Percentiles rank a stretch among this genome's conserved stretches.
phyloP scores from a whole-genome alignment of 202 grass and related monocot species.

The Zizania palustris region DNA sequence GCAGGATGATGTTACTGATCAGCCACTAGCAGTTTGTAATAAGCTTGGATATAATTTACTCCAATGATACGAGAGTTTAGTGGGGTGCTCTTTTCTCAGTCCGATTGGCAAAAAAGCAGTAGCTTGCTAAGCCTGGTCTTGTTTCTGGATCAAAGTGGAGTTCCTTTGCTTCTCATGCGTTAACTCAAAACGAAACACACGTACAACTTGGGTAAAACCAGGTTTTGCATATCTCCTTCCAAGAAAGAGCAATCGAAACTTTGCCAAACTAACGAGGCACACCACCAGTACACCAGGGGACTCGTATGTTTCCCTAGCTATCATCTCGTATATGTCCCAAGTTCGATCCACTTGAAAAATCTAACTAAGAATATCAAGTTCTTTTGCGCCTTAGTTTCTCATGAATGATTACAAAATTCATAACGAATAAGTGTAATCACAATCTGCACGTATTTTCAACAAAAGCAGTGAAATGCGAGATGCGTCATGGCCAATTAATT shows the following conservation, averaged over 20 bases:
- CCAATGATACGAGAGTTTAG: conserved; percentile 31
- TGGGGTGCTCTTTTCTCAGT: conserved; percentile 29
- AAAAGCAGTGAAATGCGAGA: conserved; percentile 50
- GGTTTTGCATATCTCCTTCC: background rate
- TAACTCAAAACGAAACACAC: background rate
- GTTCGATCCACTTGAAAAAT: background rate
- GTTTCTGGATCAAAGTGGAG: conserved; percentile 8
- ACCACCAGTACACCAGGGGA: background rate
- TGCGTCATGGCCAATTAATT: conserved; percentile 47
- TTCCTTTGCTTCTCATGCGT: background rate
- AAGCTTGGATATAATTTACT: conserved; percentile 33
- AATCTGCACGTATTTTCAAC: conserved; percentile 2
- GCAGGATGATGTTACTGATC: conserved; percentile 18
- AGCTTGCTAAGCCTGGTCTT: conserved; percentile 2
- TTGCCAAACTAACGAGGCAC: background rate
- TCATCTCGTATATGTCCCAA: no score
- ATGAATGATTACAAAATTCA: background rate
- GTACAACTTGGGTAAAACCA: background rate
- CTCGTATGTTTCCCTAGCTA: no score
- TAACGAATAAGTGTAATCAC: background rate
- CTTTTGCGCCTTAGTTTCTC: background rate
- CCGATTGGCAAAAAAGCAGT: conserved; percentile 20
- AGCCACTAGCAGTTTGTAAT: conserved; percentile 38
- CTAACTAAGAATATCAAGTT: background rate
- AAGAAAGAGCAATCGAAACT: background rate